Evolutionary conservation across 192 early-diverging fungal genomes (phyloP).

Genomic region (Glomus cerebriforme): DNA sequence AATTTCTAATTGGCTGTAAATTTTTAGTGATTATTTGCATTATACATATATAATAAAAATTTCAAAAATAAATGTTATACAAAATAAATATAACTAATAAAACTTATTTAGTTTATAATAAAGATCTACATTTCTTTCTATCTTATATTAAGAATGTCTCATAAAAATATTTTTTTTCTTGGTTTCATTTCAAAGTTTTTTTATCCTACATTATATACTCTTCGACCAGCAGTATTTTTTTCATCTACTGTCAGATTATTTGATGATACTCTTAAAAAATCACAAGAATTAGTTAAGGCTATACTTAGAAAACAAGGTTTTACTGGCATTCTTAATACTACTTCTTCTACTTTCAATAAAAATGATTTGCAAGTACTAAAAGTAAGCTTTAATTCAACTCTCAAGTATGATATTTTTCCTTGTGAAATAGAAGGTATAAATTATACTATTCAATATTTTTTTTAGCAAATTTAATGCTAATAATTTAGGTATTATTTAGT

Average conservation of each 20-base stretch:
- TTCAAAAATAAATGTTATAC: too few relatives aligned
- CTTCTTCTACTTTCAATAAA: constrained; percentile 6
- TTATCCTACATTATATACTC: background rate
- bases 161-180: background rate
- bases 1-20: too few relatives aligned
- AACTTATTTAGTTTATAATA: too few relatives aligned
- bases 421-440: constrained; percentile 10
- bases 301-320: background rate
- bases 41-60: too few relatives aligned
- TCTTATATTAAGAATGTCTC: too few relatives aligned
- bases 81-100: too few relatives aligned
- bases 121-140: too few relatives aligned
- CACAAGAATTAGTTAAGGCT: background rate
- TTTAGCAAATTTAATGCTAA: constrained; percentile 2
- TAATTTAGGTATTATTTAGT: constrained; percentile 31
- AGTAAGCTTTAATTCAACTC: constrained; percentile 8
- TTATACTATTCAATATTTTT: background rate
- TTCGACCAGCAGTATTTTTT: constrained; percentile 4
- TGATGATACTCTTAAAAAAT: background rate
- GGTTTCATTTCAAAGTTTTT: constrained; percentile 13
- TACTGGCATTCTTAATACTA: background rate
- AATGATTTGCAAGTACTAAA: constrained; percentile 17
- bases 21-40: too few relatives aligned
- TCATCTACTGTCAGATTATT: constrained; percentile 12
- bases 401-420: background rate